Evolutionary conservation across 768 basidiomycete genomes (phyloP).

Genomic region (Chalciporus pseudorubinellus): DNA sequence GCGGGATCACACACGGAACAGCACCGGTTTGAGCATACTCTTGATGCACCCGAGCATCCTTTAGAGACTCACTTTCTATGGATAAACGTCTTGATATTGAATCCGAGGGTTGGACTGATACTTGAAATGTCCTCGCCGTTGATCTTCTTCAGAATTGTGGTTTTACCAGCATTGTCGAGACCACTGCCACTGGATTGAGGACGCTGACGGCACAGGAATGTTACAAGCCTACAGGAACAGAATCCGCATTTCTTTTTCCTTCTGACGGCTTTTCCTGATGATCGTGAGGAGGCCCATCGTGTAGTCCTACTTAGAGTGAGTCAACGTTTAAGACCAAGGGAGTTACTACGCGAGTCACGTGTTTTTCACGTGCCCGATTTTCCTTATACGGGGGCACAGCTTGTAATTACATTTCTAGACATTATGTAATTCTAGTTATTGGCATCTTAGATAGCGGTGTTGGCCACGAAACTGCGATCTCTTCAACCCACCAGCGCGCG

Average conservation of each 20-base stretch:
- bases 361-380: too few species aligned
- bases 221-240: constrained; percentile 73
- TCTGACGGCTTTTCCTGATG: constrained; percentile 92
- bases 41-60: constrained; percentile 15
- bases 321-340: too few species aligned
- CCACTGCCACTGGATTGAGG: constrained; percentile 55
- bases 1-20: constrained; percentile 27
- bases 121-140: constrained; percentile 87
- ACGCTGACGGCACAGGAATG: constrained; percentile 5
- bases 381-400: too few species aligned
- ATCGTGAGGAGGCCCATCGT: constrained; percentile 93
- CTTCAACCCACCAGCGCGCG: not conserved
- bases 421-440: not conserved
- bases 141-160: constrained; percentile 93
- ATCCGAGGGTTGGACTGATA: constrained; percentile 93
- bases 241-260: constrained; percentile 95
- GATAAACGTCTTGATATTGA: constrained; percentile 97
- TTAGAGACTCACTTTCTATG: constrained; percentile 71
- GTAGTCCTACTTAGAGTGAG: too few species aligned
- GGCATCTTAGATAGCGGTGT: constrained; percentile 18
- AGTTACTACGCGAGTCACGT: too few species aligned
- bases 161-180: constrained; percentile 98
- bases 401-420: too few species aligned
- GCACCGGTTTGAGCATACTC: constrained; percentile 17
- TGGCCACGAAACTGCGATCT: not conserved